Conservation (phyloP, 495 filamentous ascomycete species). For the Neurospora terricola region DNA sequence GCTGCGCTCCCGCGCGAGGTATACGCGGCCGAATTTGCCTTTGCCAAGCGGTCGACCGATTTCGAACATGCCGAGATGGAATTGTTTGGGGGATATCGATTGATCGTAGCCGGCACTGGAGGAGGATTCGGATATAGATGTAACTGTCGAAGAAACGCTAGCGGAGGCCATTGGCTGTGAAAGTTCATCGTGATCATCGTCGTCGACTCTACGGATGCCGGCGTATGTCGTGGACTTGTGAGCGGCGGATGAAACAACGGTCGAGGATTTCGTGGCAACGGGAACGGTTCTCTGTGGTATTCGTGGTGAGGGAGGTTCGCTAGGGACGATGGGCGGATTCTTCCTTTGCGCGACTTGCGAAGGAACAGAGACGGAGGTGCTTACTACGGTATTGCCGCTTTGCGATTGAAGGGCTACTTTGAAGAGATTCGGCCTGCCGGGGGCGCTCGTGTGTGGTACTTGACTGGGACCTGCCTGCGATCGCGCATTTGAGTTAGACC, state of each 20-base stretch:
- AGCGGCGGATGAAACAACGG: neutral
- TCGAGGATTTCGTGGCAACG: neutral
- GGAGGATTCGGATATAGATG: slow-evolving; percentile 20
- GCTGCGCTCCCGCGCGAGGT: slow-evolving; percentile 82
- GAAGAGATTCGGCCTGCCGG: slow-evolving; percentile 60
- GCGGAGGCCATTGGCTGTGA: neutral
- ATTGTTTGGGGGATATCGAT: slow-evolving; percentile 49
- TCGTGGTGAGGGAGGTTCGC: slow-evolving; percentile 28
- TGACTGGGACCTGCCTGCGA: slow-evolving; percentile 28
- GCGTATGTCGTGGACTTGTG: neutral
- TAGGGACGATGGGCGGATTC: slow-evolving; percentile 5
- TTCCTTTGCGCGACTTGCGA: slow-evolving; percentile 55
- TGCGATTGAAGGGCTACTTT: slow-evolving; percentile 76
- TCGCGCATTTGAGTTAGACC: slow-evolving; percentile 31
- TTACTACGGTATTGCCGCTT: slow-evolving; percentile 35
- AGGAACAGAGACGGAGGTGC: slow-evolving; percentile 52
- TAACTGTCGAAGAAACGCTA: slow-evolving; percentile 13
- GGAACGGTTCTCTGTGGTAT: slow-evolving; percentile 18
- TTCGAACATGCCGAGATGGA: slow-evolving; percentile 97
- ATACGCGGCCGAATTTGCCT: slow-evolving; percentile 95
- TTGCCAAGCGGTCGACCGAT: slow-evolving; percentile 94
- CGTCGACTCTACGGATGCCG: neutral
- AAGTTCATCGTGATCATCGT: neutral
- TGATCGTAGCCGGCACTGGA: slow-evolving; percentile 1
- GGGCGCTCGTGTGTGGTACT: slow-evolving; percentile 46